A percentile compares a stretch with the other conserved stretches of the same genome.
Conservation (phyloP, 371 early-diverging fungal species). For the Rhizopus sp. region DNA sequence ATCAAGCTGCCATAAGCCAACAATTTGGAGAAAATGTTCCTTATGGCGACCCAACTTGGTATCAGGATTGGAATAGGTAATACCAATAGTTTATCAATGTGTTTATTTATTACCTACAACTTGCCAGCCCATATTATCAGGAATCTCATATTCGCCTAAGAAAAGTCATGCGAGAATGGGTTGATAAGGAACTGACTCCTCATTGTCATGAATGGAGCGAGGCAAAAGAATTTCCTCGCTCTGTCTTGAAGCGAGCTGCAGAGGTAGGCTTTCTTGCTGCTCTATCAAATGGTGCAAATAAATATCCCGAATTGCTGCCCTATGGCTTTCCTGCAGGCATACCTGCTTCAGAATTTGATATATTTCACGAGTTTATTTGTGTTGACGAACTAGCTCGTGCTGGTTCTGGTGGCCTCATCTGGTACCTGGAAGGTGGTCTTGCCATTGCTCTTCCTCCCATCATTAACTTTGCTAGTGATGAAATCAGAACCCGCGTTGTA, state of each 20-base stretch:
- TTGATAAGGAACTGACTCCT: constrained; percentile 82
- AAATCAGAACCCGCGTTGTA: constrained; percentile 70
- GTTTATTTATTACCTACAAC: neutral
- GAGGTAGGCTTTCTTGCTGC: constrained; percentile 69
- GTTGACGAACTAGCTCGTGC: constrained; percentile 82
- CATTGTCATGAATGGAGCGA: constrained; percentile 87
- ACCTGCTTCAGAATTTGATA: constrained; percentile 62
- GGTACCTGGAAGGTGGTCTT: constrained; percentile 80
- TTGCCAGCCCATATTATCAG: constrained; percentile 71
- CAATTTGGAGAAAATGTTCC: constrained; percentile 79
- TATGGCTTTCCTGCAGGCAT: constrained; percentile 51
- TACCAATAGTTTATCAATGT: neutral
- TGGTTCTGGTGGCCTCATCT: constrained; percentile 84
- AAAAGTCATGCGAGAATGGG: constrained; percentile 67
- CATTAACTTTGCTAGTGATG: constrained; percentile 70
- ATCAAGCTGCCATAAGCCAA: constrained; percentile 11
- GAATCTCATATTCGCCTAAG: constrained; percentile 77
- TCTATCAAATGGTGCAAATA: constrained; percentile 57
- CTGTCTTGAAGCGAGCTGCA: constrained; percentile 71
- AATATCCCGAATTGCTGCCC: constrained; percentile 17
- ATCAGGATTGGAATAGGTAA: constrained; percentile 68
- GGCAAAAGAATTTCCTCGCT: constrained; percentile 71
- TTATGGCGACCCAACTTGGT: constrained; percentile 87
- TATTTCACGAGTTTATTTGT: constrained; percentile 81
- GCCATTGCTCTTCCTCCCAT: constrained; percentile 82